Percentiles rank a stretch among this genome's conserved stretches.
phyloP scores from a whole-genome alignment of 257 asterid species.

The Solanum corneliomulleri region DNA sequence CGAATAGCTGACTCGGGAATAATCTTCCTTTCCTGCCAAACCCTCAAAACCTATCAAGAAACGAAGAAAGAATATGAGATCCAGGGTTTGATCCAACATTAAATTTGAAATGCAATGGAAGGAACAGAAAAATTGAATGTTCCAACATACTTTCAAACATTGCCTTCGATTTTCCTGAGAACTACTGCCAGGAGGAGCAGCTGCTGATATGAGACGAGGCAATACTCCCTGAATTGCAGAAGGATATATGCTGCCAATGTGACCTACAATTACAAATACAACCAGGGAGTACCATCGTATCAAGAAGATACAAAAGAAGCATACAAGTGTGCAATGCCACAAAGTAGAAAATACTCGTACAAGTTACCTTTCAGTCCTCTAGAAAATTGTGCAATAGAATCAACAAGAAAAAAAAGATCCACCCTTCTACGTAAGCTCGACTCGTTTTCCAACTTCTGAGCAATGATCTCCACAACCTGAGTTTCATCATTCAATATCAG shows the following conservation, averaged over 20 bases:
- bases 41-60: conserved; percentile 69
- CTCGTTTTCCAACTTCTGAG: conserved; percentile 46
- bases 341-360: conserved; percentile 1
- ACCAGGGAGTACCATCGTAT: not conserved
- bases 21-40: conserved; percentile 83
- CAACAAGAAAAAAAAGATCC: conserved; percentile 81
- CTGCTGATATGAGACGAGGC: conserved; percentile 74
- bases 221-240: conserved; percentile 64
- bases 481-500: conserved; percentile 3
- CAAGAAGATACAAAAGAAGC: not conserved
- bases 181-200: conserved; percentile 79
- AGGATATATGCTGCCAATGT: conserved; percentile 59
- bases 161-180: conserved; percentile 77
- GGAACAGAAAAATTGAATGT: not conserved
- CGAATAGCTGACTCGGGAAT: conserved; percentile 71
- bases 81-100: not conserved
- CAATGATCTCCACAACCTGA: conserved; percentile 75
- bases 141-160: conserved; percentile 67
- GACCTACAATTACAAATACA: conserved; percentile 44
- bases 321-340: not conserved
- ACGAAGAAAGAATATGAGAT: not conserved
- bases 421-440: conserved; percentile 59
- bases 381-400: conserved; percentile 77
- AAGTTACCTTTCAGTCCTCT: conserved; percentile 61
- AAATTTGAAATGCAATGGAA: not conserved